These are phyloP conservation scores for Nemania diffusa DNA, from an alignment of 2,329 filamentous ascomycete species.

Conservation along the genomic window DNA sequence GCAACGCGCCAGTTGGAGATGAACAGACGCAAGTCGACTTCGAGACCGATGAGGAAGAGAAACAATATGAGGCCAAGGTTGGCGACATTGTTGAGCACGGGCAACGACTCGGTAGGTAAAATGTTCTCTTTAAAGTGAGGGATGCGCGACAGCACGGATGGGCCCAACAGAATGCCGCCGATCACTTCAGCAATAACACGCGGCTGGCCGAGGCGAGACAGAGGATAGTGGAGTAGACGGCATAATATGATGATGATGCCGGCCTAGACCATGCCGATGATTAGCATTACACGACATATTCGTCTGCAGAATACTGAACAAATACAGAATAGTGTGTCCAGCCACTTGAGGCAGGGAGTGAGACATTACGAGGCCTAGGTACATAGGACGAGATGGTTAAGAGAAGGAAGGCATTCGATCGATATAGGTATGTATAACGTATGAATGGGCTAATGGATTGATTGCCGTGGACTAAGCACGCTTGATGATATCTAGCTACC, in stretches of 20 bases:
- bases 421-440: too few relatives aligned
- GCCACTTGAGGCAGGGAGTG: too few relatives aligned
- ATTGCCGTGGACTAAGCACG: too few relatives aligned
- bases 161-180: conserved; percentile 77
- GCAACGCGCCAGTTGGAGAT: conserved; percentile 77
- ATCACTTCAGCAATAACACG: conserved; percentile 83
- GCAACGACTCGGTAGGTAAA: conserved; percentile 73
- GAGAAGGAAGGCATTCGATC: too few relatives aligned
- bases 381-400: too few relatives aligned
- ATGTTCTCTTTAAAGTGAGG: conserved; percentile 74
- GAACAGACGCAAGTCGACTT: conserved; percentile 76
- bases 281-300: conserved; percentile 15
- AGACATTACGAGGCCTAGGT: too few relatives aligned
- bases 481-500: too few relatives aligned
- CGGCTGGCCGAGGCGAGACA: conserved; percentile 77
- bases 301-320: neutral
- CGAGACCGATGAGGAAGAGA: conserved; percentile 78
- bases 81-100: conserved; percentile 73
- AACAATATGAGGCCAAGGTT: conserved; percentile 79
- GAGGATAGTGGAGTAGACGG: conserved; percentile 75
- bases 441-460: neutral
- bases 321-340: neutral
- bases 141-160: conserved; percentile 78
- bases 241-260: conserved; percentile 79
- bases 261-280: conserved; percentile 57